Evolutionary conservation across 768 basidiomycete species (phyloP), one percentile per base, ranked within the genome.

Genomic region (Tulasnella sp.): DNA sequence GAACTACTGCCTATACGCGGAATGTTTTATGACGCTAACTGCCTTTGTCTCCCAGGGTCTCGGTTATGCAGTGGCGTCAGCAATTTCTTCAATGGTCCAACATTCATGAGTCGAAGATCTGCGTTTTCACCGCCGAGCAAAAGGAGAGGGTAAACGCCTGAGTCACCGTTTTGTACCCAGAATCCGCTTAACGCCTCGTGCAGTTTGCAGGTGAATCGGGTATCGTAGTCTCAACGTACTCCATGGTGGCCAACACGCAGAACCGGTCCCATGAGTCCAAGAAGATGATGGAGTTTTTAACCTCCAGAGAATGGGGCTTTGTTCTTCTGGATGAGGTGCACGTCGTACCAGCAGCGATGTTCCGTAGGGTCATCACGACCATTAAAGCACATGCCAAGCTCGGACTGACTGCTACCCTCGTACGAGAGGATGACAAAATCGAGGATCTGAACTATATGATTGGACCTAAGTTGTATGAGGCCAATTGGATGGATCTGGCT

Each of bases 401-500:
- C 26, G 96, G 96, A 10, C 76, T 99, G 50, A 98, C 96, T 43
- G 94, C 96, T 2, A 99, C 96, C 2, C 84, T 99, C 43, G 96
- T 99, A 24, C 87, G 96, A 61, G 96, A 99, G 73, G 96, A 99
- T 68, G 96, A 99, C 71, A 97, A 97, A 75, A 98, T 99, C 68
- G 86, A 87, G 15, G 96, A 99, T 73, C 76, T 99, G 59, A 98
- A 98, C 69, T 99, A 98, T 68, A 89, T 98, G 85, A 98, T 99
- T 70, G 96, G 96, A 5, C 96, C 96, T 9, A 99, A 99, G 73
- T 79, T 99, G 29, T 99, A 99, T 69, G 96, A 99, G 73, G 96
- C 96, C 3, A 99, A 99, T 70, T 99, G 96, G 96, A 98, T 99
- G 95, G 96, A 99, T 72, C 82, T 99, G 65, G 96, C 96, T 55